These are phyloP conservation scores for Tetraselmis chui DNA, from an alignment of 139 green algal species.

Conservation along the genomic window DNA sequence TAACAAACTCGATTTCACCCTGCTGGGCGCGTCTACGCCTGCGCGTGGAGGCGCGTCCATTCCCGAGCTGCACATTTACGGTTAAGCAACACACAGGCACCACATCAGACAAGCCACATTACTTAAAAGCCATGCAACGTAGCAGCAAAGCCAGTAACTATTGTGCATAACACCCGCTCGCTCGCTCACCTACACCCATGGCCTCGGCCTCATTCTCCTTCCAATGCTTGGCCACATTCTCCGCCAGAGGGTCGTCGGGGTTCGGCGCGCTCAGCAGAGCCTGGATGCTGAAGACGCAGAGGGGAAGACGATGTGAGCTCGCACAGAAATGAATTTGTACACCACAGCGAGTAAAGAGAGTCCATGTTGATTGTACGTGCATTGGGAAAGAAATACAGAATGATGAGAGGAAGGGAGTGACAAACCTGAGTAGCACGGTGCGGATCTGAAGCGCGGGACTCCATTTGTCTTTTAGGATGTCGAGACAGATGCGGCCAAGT, in stretches of 20 bases:
- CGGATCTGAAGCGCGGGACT: constrained; percentile 96
- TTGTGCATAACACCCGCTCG: no score
- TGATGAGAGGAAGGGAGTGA: background rate
- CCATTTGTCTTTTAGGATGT: constrained; percentile 99
- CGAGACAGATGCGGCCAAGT: constrained; percentile 96
- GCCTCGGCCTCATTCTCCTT: constrained; percentile 87
- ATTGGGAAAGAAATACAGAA: background rate
- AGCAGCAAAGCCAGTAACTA: no score
- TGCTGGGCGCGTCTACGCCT: no score
- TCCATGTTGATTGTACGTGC: background rate
- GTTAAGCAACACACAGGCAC: no score
- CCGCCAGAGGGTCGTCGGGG: constrained; percentile 94
- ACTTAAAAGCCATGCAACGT: no score
- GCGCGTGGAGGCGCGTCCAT: background rate
- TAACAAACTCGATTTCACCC: no score
- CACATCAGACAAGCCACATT: no score
- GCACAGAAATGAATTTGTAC: constrained; percentile 3
- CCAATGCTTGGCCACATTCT: constrained; percentile 96
- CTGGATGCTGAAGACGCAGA: constrained; percentile 77
- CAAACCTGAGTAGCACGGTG: constrained; percentile 87
- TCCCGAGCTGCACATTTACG: background rate
- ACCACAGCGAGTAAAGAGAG: constrained; percentile 5
- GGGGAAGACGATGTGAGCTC: no score
- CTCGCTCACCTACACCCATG: constrained; percentile 38
- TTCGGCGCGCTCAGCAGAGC: constrained; percentile 94